Base-by-base conservation (phyloP, 352 stramenopile genomes). In the Globisporangium perplexum region DNA sequence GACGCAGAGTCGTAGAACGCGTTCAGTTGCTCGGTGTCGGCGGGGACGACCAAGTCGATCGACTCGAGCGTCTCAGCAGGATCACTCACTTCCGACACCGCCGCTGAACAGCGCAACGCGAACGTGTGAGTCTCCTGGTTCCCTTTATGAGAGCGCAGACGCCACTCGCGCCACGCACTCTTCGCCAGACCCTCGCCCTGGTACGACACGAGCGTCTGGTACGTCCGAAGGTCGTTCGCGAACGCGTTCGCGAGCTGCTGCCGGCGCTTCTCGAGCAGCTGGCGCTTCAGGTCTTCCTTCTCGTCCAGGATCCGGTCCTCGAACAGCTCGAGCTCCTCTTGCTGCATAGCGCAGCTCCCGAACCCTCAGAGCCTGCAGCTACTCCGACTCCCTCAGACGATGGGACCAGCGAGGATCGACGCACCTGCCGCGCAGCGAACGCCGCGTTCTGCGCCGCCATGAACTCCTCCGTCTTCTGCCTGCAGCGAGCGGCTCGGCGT, bases 281-380 rank as follows among this genome's bases (percentile, higher is more conserved):
- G 68, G 14, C 69, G 67, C 53, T 72, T 84, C 10, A 78, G 70
- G 5, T 70, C 67, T 38, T 91, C 79, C 24, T 87, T 90, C 57
- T 90, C 74, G 30, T 69, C 50, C 26, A 87, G 55, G 39, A 90
- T 88, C 1, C 54, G 62, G 18, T 64, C 41, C 46, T 94, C 84
- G 31, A 90, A 93, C 0, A 60, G 63, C 53, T 94, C 84, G 1
- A 94, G 65, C 43, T 92, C 81, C 31, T 86, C 60, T 60, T 94
- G 78, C 62, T 91, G 23, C 30, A 41, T n/a, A n/a, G n/a, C n/a
- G n/a, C n/a, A n/a, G n/a, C n/a, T n/a, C n/a, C n/a, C n/a, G n/a
- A n/a, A n/a, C n/a, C n/a, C n/a, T n/a, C n/a, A n/a, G n/a, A n/a
- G n/a, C n/a, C n/a, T n/a, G n/a, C n/a, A n/a, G n/a, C n/a, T n/a